Conservation (phyloP, 306 rosid genomes). For the Rosa multiflora region DNA sequence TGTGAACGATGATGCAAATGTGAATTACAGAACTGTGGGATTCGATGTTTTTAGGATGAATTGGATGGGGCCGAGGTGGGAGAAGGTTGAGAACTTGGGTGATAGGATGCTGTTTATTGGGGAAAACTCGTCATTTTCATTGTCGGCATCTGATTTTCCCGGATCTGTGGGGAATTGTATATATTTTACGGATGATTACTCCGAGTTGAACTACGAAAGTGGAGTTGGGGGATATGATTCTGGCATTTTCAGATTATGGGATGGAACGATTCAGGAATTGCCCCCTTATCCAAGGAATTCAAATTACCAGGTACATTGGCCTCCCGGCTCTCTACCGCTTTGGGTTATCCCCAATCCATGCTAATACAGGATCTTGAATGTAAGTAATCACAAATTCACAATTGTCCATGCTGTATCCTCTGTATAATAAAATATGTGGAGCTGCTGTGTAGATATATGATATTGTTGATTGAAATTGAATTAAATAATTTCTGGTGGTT, state of each 20-base stretch:
- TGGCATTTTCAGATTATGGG: conserved; percentile 52
- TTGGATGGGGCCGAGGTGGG: conserved; percentile 44
- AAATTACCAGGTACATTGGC: conserved; percentile 31
- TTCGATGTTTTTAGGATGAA: conserved; percentile 56
- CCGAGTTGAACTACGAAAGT: conserved; percentile 47
- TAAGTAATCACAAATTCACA: not conserved
- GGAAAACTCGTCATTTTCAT: conserved; percentile 52
- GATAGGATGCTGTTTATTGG: conserved; percentile 57
- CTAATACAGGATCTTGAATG: conserved; percentile 21
- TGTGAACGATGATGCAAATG: not conserved
- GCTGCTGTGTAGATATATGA: not conserved
- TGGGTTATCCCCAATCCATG: conserved; percentile 75
- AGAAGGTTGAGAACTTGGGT: conserved; percentile 43
- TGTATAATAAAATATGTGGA: not conserved
- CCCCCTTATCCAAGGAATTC: conserved; percentile 46
- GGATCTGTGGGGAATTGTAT: conserved; percentile 52
- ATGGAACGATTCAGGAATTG: conserved; percentile 43
- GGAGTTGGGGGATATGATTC: conserved; percentile 52
- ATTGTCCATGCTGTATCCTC: not conserved
- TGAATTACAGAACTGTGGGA: conserved; percentile 46
- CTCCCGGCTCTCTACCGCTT: conserved; percentile 41
- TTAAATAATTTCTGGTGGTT: not conserved
- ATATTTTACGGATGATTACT: conserved; percentile 68
- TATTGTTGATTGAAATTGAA: not conserved
- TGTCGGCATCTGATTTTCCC: conserved; percentile 47